Percentiles rank a stretch among this genome's conserved stretches.
phyloP scores from a whole-genome alignment of 164 flowering plant genomes.

The Vitis cinerea region DNA sequence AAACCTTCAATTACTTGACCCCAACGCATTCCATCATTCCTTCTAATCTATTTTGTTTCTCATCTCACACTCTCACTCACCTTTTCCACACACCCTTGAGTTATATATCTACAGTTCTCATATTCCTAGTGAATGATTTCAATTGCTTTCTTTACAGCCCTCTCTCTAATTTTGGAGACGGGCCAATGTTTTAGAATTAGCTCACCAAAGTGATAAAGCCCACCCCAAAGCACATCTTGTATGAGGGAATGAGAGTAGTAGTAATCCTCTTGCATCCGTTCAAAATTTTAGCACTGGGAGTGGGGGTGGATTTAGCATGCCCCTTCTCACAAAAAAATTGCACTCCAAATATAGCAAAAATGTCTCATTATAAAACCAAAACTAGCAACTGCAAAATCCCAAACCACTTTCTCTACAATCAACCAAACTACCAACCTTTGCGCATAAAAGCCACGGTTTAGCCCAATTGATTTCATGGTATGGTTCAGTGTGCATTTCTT shows the following conservation, averaged over 20 bases:
- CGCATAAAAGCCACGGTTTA: conserved; percentile 31
- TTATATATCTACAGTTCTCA: conserved; percentile 46
- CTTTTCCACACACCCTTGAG: conserved; percentile 41
- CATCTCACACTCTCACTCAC: neutral
- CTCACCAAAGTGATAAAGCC: conserved; percentile 27
- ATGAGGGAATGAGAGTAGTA: conserved; percentile 38
- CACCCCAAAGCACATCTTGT: conserved; percentile 46
- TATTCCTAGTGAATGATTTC: conserved; percentile 45
- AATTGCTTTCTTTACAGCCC: conserved; percentile 36
- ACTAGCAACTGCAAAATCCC: neutral
- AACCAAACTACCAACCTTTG: conserved; percentile 28
- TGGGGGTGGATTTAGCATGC: too few relatives aligned
- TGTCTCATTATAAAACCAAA: neutral
- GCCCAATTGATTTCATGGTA: conserved; percentile 40
- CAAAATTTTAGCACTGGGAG: too few relatives aligned
- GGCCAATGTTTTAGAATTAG: conserved; percentile 46
- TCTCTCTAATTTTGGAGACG: conserved; percentile 38
- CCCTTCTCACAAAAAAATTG: too few relatives aligned
- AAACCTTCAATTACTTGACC: too few relatives aligned
- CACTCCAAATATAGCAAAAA: neutral
- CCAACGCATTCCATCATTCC: too few relatives aligned
- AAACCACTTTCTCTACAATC: too few relatives aligned
- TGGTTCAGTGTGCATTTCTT: conserved; percentile 42
- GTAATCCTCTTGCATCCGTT: conserved; percentile 32
- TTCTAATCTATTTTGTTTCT: too few relatives aligned